phyloP scores from a whole-genome alignment of 345 rosid species.

The Zanthoxylum bungeanum region DNA sequence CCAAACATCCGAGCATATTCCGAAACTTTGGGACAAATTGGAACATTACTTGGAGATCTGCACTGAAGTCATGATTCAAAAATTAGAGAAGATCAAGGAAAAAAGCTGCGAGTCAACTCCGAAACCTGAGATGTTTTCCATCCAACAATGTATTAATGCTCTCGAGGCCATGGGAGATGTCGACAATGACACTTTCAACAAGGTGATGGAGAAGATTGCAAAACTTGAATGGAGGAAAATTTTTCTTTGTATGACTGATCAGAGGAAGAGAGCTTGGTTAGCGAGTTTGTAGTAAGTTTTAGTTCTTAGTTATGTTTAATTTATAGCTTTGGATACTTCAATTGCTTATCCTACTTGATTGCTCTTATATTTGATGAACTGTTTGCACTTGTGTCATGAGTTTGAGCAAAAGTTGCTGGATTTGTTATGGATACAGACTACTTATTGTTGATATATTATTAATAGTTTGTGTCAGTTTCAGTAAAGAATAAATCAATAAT shows the following conservation, averaged over 20 bases:
- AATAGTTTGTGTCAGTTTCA: not conserved
- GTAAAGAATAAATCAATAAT: not conserved
- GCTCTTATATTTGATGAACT: not conserved
- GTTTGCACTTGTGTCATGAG: not conserved
- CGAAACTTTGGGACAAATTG: not conserved
- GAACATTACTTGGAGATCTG: constrained; percentile 1
- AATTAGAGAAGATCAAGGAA: not conserved
- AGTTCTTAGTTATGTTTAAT: not conserved
- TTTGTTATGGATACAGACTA: not conserved
- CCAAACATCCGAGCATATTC: not conserved
- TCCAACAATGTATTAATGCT: not conserved
- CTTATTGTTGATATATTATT: no score
- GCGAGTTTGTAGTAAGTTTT: not conserved
- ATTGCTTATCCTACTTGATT: not conserved
- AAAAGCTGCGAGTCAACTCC: not conserved
- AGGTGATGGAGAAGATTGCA: constrained; percentile 4
- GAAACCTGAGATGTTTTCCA: not conserved
- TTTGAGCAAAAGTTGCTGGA: no score
- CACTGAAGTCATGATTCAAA: not conserved
- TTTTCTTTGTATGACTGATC: constrained; percentile 6
- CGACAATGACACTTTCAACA: not conserved
- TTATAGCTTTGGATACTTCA: not conserved
- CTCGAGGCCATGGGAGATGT: constrained; percentile 7
- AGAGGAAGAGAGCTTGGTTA: constrained; percentile 9
- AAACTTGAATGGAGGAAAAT: constrained; percentile 7